Conservation (phyloP, 176 grass and related monocot genomes). For the Panicum miliaceum region DNA sequence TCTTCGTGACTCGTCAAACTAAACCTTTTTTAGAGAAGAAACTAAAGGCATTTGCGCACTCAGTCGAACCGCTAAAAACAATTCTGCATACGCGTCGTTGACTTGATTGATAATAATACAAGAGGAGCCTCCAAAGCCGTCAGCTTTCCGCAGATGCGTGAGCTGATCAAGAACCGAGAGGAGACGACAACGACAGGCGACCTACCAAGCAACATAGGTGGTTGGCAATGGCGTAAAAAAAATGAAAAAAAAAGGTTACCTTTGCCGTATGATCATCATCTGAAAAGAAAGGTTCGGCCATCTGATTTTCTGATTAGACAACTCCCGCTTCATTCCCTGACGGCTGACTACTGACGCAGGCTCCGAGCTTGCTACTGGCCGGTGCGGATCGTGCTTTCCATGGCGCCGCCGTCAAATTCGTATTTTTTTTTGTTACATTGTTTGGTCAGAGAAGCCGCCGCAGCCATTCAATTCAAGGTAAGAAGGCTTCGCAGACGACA, state of each 20-base stretch:
- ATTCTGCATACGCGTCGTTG: background rate
- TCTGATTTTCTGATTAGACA: background rate
- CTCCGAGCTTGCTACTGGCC: background rate
- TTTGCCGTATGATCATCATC: background rate
- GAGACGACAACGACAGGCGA: background rate
- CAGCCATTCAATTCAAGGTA: background rate
- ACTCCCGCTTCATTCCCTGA: background rate
- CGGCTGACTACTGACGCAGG: background rate
- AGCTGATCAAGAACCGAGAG: background rate
- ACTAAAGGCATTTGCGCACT: background rate
- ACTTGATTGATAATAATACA: no score
- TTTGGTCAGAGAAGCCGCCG: background rate
- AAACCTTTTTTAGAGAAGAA: no score
- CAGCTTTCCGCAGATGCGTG: slow-evolving; percentile 20
- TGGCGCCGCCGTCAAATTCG: background rate
- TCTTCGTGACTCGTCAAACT: no score
- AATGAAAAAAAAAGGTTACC: background rate
- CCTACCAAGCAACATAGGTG: background rate
- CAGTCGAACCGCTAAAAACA: background rate
- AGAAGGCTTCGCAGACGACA: background rate
- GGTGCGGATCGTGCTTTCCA: background rate
- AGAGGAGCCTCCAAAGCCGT: background rate
- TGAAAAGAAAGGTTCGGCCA: no score
- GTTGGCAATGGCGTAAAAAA: slow-evolving; percentile 7
- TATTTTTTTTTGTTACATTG: background rate